Base-by-base conservation (phyloP, 257 asterid species). In the Solanum corneliomulleri region DNA sequence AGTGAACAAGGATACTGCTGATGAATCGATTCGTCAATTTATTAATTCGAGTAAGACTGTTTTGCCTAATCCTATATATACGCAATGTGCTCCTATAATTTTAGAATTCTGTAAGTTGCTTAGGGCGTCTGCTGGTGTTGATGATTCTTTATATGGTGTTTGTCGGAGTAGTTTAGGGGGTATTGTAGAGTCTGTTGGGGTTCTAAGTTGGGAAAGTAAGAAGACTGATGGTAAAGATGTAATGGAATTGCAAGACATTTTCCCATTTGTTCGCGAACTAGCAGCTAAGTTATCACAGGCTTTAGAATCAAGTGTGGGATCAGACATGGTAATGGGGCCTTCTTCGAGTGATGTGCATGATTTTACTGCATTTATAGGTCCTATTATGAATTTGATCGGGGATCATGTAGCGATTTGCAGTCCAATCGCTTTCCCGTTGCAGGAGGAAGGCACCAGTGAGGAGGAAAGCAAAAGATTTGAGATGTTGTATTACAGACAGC, bases 51-150 rank as follows among this genome's bases (percentile, higher is more conserved):
- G 92, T 83, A 93, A 92, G 92, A 87, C 52, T 80, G 84, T 58
- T 44, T 89, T 91, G 85, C 89, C 91, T 44, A 88, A 85, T 68
- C 41, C 88, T 29, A 41, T 78, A 18, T 82, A 89, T 87, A 69
- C 71, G 44, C 91, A 89, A 10, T 94, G 92, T 35, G 91, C 91
- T 15, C 94, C 93, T 1, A 92, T 95, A 42, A 86, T 93, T 39
- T 88, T 95, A 89, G 96, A 94, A 27, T 95, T 95, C 83, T 95
- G 98, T 86, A 93, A 88, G 90, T 88, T 92, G 91, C 91, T 95
- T 85, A 91, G 88, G 81, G 69, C 88, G 80, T 88, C 91, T 1
- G 93, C 87, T n/a, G 95, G 95, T 49, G 69, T 58, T 82, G 91
- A 88, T 82, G 98, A 94, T 89, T 87, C 90, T 1, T 86, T 95